Evolutionary conservation across 2,329 filamentous ascomycete genomes (phyloP), one percentile per base, ranked within the genome.

Genomic region (Xylariomycetidae sp.): DNA sequence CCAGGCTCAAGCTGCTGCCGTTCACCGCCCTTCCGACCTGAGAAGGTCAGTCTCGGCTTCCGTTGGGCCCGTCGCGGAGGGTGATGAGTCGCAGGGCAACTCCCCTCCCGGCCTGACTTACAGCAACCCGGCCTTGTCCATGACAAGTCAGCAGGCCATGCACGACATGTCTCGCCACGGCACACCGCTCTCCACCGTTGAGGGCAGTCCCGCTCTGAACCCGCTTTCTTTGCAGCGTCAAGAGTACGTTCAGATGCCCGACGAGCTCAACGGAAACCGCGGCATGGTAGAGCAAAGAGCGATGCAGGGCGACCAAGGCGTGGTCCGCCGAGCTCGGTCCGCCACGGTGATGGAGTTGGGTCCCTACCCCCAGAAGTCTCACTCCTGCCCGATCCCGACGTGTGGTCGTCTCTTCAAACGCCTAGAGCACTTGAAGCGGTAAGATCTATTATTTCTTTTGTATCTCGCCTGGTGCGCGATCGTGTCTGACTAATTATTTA

Each of bases 361-460:
- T 19, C 92, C 93, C 10, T 96, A 96, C 59, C 88, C 92, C 32
- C 87, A 94, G 58, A 98, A 98, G 65, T 95, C 89, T 25, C 92
- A 98, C 64, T 96, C 90, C 2, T 98, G 92, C 68, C 92, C 92
- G n/a, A 98, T 98, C 54, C 92, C 92, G 18, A 93, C 90, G 35
- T 98, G 92, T 60, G 92, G 92, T 34, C 83, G 92, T 54, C 76
- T 95, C 42, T 98, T 98, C 76, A 98, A 98, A 80, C 82, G 92
- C 64, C 78, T 98, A 70, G 92, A 98, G 70, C 92, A 98, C 68
- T 79, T 98, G 57, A 98, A 98, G 76, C 82, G 90, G 87, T 94
- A 86, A 79, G 84, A 71, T 56, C 55, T 48, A 52, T 52, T 57
- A 55, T 54, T 60, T 53, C 54, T 53, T 58, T 59, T 64, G 39